These are phyloP conservation scores for Salix dunnii DNA, from an alignment of 345 rosid species.

Conservation along the genomic window DNA sequence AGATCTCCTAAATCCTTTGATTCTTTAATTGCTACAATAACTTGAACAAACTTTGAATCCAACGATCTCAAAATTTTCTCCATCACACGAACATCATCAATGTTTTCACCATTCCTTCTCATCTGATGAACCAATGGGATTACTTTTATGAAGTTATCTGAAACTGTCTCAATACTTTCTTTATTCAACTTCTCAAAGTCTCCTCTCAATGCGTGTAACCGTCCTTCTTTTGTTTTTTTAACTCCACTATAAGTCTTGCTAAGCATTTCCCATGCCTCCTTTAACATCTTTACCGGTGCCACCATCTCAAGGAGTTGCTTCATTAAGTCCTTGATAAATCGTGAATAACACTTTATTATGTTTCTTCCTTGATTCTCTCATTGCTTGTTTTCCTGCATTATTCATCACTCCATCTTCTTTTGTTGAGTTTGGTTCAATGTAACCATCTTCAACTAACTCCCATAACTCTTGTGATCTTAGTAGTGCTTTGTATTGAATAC, in stretches of 20 bases:
- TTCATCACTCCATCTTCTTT: background rate
- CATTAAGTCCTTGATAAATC: no score
- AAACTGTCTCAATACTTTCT: background rate
- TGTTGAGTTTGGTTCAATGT: background rate
- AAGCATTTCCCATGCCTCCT: background rate
- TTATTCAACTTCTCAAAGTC: background rate
- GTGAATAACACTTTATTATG: background rate
- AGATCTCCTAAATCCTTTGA: background rate
- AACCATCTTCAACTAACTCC: no score
- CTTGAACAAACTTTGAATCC: background rate
- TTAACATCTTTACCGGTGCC: background rate
- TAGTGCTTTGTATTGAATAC: no score
- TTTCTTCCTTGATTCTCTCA: background rate
- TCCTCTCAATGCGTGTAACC: background rate
- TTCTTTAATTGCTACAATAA: background rate
- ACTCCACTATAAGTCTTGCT: background rate
- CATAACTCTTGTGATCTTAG: no score
- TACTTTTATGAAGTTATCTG: background rate
- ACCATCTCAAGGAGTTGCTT: no score
- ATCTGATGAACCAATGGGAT: background rate
- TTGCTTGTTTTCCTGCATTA: fast-evolving
- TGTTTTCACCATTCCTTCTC: background rate
- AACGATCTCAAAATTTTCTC: background rate
- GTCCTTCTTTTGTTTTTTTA: background rate
- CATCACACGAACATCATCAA: background rate